phyloP scores from a whole-genome alignment of 1,139 yeast species.

The Geotrichum siamense region DNA sequence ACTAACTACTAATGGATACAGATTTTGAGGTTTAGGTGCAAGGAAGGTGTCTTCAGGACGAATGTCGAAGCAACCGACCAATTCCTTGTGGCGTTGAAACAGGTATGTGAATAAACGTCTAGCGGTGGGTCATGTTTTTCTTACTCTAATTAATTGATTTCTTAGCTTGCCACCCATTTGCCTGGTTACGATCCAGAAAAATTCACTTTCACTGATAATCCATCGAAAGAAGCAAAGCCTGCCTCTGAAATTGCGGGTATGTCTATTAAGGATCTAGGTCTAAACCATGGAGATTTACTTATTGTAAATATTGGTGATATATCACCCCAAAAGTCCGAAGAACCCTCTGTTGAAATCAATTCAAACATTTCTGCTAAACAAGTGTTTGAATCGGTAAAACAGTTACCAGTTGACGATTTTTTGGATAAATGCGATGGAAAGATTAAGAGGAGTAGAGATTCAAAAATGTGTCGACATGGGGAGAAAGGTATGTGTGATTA shows the following conservation, averaged over 20 bases:
- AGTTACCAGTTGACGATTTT: constrained; percentile 55
- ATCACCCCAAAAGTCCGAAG: constrained; percentile 6
- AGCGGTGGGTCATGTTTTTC: background rate
- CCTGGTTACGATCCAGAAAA: constrained; percentile 16
- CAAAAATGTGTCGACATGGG: constrained; percentile 70
- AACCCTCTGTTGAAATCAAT: constrained; percentile 18
- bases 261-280: constrained; percentile 48
- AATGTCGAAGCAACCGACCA: constrained; percentile 43
- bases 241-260: constrained; percentile 42
- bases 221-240: constrained; percentile 45
- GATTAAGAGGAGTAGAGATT: constrained; percentile 55
- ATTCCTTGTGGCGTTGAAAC: constrained; percentile 45
- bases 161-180: constrained; percentile 13
- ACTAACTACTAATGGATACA: too few relatives aligned
- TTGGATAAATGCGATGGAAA: constrained; percentile 66
- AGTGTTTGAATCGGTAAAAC: constrained; percentile 28
- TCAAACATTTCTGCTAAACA: constrained; percentile 18
- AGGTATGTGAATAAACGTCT: too few relatives aligned
- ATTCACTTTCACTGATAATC: constrained; percentile 28
- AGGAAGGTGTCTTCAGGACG: constrained; percentile 74
- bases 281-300: constrained; percentile 80
- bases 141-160: background rate
- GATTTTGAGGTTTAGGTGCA: constrained; percentile 74
- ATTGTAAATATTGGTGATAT: constrained; percentile 46
- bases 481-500: constrained; percentile 97